A percentile compares a stretch with the other conserved stretches of the same genome.
phyloP scores from a whole-genome alignment of 352 stramenopile species.

The Phytophthora sansomeana region DNA sequence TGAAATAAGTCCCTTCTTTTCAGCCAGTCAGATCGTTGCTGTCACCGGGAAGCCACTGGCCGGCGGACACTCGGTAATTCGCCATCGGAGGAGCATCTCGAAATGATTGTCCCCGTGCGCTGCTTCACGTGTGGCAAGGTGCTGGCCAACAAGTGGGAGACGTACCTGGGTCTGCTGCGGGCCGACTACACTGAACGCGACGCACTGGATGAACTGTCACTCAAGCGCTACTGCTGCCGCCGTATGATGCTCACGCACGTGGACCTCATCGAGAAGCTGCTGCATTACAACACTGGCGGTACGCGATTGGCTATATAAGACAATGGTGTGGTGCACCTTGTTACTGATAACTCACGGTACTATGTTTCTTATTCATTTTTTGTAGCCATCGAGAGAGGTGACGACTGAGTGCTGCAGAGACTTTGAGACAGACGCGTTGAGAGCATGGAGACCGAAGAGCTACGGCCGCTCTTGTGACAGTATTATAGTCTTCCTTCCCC shows the following conservation, averaged over 20 bases:
- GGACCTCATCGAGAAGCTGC: slow-evolving; percentile 99
- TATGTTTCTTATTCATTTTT: neutral
- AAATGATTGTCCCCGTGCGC: slow-evolving; percentile 99
- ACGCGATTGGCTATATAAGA: slow-evolving; percentile 12
- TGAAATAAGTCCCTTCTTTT: neutral
- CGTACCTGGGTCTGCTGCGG: slow-evolving; percentile 97
- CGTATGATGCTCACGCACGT: slow-evolving; percentile 99
- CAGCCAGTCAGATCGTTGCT: neutral
- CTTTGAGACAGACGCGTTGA: slow-evolving; percentile 18
- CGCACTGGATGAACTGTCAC: slow-evolving; percentile 97
- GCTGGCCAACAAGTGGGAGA: slow-evolving; percentile 99
- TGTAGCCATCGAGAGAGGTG: slow-evolving; percentile 84
- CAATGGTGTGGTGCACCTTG: neutral
- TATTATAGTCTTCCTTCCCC: slow-evolving; percentile 52
- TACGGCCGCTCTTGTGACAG: slow-evolving; percentile 41
- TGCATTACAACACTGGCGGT: slow-evolving; percentile 99
- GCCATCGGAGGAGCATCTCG: slow-evolving; percentile 12
- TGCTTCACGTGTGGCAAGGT: slow-evolving; percentile 99
- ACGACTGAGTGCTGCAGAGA: slow-evolving; percentile 52
- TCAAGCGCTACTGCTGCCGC: slow-evolving; percentile 99
- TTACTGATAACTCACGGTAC: neutral
- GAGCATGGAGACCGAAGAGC: slow-evolving; percentile 37
- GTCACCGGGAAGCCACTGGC: slow-evolving; percentile 19
- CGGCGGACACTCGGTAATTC: slow-evolving; percentile 27
- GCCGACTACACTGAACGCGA: slow-evolving; percentile 98